These are phyloP conservation scores for Suillus plorans DNA, from an alignment of 768 basidiomycete genomes.

Conservation along the genomic window DNA sequence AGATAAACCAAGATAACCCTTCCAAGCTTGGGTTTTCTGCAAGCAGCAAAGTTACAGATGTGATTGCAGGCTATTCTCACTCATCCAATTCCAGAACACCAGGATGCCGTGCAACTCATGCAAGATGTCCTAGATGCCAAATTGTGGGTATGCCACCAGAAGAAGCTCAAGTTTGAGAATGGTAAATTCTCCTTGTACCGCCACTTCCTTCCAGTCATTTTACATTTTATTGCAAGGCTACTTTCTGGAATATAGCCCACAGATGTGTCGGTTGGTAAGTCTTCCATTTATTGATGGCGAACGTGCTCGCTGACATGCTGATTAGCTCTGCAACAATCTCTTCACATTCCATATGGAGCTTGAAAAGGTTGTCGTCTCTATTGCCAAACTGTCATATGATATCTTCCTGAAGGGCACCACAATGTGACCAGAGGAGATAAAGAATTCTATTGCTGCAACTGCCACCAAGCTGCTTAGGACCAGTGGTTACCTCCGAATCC, in stretches of 20 bases:
- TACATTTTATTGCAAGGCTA: neutral
- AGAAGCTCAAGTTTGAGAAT: no score
- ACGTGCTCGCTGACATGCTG: neutral
- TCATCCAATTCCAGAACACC: no score
- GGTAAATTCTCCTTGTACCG: no score
- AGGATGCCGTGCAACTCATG: no score
- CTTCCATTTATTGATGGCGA: neutral
- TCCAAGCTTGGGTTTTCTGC: no score
- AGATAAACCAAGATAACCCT: neutral
- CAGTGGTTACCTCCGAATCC: neutral
- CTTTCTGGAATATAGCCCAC: neutral
- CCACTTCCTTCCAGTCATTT: no score
- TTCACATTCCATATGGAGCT: neutral
- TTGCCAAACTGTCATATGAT: neutral
- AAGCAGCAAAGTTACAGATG: no score
- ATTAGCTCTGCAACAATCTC: neutral
- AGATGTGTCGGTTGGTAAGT: neutral
- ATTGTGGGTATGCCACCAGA: no score
- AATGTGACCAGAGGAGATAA: neutral
- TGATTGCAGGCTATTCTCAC: no score
- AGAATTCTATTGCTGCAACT: neutral
- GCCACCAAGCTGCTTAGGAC: neutral
- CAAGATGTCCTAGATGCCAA: no score
- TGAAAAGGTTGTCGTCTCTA: neutral
- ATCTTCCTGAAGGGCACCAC: neutral